These are phyloP conservation scores for Hypoxylon fuscum DNA, from an alignment of 495 filamentous ascomycete species.

Conservation along the genomic window DNA sequence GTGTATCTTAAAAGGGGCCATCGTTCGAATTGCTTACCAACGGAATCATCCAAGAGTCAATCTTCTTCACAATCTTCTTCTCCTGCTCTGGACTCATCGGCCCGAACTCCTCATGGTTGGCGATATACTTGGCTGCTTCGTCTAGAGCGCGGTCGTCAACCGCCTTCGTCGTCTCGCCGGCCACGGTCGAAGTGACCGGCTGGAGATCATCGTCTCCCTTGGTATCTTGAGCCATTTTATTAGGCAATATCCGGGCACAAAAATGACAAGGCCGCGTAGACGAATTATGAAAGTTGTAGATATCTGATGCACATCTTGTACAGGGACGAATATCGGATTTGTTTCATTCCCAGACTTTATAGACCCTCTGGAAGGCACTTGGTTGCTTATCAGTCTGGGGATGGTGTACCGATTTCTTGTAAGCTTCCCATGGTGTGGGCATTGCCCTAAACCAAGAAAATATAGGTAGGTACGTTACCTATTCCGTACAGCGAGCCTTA, in stretches of 20 bases:
- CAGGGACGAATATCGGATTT: conserved; percentile 6
- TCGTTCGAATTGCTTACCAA: conserved; percentile 50
- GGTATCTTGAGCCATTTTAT: conserved; percentile 23
- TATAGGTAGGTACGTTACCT: no score
- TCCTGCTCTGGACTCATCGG: conserved; percentile 46
- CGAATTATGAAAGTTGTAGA: conserved; percentile 1
- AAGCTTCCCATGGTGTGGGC: conserved; percentile 10
- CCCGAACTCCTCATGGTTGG: conserved; percentile 30
- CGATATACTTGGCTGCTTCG: conserved; percentile 35
- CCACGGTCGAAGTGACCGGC: conserved; percentile 17
- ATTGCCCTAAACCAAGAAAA: conserved; percentile 4
- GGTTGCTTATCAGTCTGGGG: conserved; percentile 33
- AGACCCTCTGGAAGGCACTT: conserved; percentile 15
- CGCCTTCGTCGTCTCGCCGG: conserved; percentile 20
- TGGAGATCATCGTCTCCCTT: conserved; percentile 23
- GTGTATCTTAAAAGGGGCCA: no score
- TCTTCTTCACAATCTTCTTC: conserved; percentile 52
- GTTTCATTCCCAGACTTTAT: conserved; percentile 18
- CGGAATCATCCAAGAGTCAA: conserved; percentile 57
- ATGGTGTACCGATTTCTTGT: conserved; percentile 13
- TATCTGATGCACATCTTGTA: conserved; percentile 16
- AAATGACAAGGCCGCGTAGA: background rate
- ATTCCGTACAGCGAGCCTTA: no score
- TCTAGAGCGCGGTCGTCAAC: conserved; percentile 25
- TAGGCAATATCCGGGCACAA: background rate